A percentile compares a stretch with the other conserved stretches of the same genome.
Conservation (phyloP, 306 rosid genomes). For the Cicer chorassanicum region DNA sequence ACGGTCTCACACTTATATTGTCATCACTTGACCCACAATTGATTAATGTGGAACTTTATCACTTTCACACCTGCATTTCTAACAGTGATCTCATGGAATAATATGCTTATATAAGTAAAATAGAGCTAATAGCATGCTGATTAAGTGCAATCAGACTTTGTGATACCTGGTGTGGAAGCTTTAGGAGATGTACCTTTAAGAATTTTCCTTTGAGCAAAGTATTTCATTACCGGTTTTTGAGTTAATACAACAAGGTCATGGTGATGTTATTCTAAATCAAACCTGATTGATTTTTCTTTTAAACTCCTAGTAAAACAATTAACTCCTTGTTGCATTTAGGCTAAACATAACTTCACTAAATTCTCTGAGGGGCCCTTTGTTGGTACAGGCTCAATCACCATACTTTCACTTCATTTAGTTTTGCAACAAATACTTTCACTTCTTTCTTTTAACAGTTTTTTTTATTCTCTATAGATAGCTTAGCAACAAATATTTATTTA, state of each 20-base stretch:
- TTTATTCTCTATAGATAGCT: conserved; percentile 1
- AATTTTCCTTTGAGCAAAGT: neutral
- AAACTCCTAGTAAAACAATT: neutral
- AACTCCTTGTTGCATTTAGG: conserved; percentile 10
- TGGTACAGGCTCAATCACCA: neutral
- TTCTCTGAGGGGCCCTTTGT: neutral
- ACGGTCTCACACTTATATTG: neutral
- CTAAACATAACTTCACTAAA: neutral
- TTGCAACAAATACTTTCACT: neutral
- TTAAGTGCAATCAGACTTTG: neutral
- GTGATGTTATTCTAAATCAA: neutral
- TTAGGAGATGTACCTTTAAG: neutral
- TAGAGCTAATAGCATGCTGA: neutral
- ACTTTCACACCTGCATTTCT: neutral
- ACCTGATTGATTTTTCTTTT: neutral
- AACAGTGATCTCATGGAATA: neutral
- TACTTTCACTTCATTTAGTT: conserved; percentile 2
- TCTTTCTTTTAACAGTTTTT: conserved; percentile 7
- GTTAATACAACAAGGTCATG: neutral
- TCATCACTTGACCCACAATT: neutral
- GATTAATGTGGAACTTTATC: neutral
- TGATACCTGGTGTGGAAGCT: neutral
- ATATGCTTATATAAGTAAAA: neutral
- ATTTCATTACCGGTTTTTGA: neutral
- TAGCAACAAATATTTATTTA: conserved; percentile 11